phyloP scores from a whole-genome alignment of 2,329 filamentous ascomycete genomes.

The Didymella segeticola region DNA sequence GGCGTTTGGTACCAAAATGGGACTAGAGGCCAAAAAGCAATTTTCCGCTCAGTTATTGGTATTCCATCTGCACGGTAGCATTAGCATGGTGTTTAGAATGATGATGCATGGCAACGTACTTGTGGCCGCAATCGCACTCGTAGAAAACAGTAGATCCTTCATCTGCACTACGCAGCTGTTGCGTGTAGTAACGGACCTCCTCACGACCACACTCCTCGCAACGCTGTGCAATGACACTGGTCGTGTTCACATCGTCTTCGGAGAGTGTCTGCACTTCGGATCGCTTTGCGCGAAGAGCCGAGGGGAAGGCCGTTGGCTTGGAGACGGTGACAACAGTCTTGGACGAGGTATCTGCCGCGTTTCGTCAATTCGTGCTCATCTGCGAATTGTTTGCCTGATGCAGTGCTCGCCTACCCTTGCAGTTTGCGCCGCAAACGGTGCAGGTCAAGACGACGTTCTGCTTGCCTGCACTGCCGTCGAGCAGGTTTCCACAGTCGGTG shows the following conservation, averaged over 20 bases:
- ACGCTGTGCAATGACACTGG: slow-evolving; percentile 70
- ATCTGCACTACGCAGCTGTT: slow-evolving; percentile 89
- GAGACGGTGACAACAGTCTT: slow-evolving; percentile 81
- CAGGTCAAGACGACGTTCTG: slow-evolving; percentile 79
- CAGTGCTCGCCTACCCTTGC: slow-evolving; percentile 67
- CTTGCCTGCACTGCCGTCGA: slow-evolving; percentile 80
- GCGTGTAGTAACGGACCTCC: slow-evolving; percentile 83
- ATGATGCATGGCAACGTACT: slow-evolving; percentile 61
- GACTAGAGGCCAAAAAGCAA: slow-evolving; percentile 20
- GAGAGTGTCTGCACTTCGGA: slow-evolving; percentile 86
- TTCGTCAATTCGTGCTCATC: slow-evolving; percentile 5
- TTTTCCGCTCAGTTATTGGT: slow-evolving; percentile 66
- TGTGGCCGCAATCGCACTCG: slow-evolving; percentile 84
- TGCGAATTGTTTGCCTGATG: not conserved
- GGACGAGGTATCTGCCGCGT: slow-evolving; percentile 51
- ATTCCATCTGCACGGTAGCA: slow-evolving; percentile 54
- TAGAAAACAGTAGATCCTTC: slow-evolving; percentile 95
- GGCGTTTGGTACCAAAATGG: slow-evolving; percentile 33
- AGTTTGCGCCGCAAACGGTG: slow-evolving; percentile 84
- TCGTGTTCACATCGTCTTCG: slow-evolving; percentile 77
- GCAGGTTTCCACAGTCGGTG: slow-evolving; percentile 86
- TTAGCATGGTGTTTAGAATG: slow-evolving; percentile 24
- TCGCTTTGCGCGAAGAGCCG: slow-evolving; percentile 80
- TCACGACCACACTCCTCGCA: slow-evolving; percentile 83
- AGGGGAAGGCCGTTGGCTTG: slow-evolving; percentile 91